phyloP scores from a whole-genome alignment of 2,329 filamentous ascomycete species.

The Arthroderma uncinatum region DNA sequence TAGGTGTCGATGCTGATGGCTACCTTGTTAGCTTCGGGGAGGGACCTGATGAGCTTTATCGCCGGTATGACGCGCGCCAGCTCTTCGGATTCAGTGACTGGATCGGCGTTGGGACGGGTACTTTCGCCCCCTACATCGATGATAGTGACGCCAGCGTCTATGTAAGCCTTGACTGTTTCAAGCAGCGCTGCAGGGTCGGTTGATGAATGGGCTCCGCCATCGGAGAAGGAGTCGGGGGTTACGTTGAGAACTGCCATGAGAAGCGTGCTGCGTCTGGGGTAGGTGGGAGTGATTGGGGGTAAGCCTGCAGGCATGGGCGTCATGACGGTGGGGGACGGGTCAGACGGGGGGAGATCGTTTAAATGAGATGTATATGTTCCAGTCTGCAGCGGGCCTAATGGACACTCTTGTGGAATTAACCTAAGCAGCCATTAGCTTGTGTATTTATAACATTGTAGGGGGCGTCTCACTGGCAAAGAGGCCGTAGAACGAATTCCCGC shows the following conservation, averaged over 20 bases:
- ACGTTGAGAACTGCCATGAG: constrained; percentile 93
- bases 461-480: constrained; percentile 48
- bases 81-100: constrained; percentile 64
- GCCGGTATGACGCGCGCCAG: constrained; percentile 64
- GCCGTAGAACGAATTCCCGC: constrained; percentile 84
- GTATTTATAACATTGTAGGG: background rate
- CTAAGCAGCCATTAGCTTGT: constrained; percentile 1
- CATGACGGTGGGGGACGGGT: constrained; percentile 29
- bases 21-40: constrained; percentile 52
- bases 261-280: constrained; percentile 50
- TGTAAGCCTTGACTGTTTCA: constrained; percentile 49
- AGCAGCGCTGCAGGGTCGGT: constrained; percentile 41
- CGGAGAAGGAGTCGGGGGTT: constrained; percentile 94
- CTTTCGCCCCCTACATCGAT: constrained; percentile 92
- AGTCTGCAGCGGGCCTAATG: constrained; percentile 23
- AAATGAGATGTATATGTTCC: constrained; percentile 28
- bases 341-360: constrained; percentile 25
- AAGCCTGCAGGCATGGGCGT: constrained; percentile 30
- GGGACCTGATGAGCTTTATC: constrained; percentile 59
- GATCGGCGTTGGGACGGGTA: constrained; percentile 62
- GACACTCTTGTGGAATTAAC: constrained; percentile 14
- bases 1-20: constrained; percentile 89
- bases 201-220: constrained; percentile 58
- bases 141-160: constrained; percentile 63
- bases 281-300: constrained; percentile 48